phyloP scores from a whole-genome alignment of 139 green algal genomes.

The Chlorella sp. region DNA sequence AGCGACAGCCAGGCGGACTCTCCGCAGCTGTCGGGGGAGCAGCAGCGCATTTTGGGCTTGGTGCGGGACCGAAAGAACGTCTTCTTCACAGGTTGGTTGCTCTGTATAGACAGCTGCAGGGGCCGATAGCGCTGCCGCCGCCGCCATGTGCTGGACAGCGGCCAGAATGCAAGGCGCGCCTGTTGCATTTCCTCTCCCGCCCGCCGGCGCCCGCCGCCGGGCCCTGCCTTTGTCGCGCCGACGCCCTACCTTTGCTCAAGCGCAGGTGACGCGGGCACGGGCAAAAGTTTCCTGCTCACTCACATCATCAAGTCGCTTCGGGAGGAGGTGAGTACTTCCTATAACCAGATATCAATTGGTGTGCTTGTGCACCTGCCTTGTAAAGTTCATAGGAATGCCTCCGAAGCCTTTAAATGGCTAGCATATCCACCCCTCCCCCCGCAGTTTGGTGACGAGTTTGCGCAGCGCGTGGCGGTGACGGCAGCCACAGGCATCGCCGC shows the following conservation, averaged over 20 bases:
- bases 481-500: constrained; percentile 76
- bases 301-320: background rate
- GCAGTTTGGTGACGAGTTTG: constrained; percentile 51
- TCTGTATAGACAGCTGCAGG: too few relatives aligned
- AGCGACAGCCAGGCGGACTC: constrained; percentile 26
- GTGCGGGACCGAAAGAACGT: constrained; percentile 63
- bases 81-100: constrained; percentile 64
- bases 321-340: background rate
- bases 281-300: constrained; percentile 74
- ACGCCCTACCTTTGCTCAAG: too few relatives aligned
- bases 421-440: constrained; percentile 25
- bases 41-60: constrained; percentile 51
- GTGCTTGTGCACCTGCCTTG: background rate
- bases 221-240: background rate
- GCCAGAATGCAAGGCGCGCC: background rate
- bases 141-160: background rate
- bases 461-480: constrained; percentile 54
- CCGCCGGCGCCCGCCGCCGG: background rate
- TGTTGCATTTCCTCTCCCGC: background rate
- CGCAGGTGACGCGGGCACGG: constrained; percentile 70
- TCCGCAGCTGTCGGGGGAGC: constrained; percentile 26
- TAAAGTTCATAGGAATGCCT: background rate
- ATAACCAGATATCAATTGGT: too few relatives aligned
- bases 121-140: background rate
- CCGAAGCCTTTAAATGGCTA: too few relatives aligned